Evolutionary conservation across 805 yeast species (phyloP), one percentile per base, ranked within the genome.

Genomic region (Ogataea wickerhamii): DNA sequence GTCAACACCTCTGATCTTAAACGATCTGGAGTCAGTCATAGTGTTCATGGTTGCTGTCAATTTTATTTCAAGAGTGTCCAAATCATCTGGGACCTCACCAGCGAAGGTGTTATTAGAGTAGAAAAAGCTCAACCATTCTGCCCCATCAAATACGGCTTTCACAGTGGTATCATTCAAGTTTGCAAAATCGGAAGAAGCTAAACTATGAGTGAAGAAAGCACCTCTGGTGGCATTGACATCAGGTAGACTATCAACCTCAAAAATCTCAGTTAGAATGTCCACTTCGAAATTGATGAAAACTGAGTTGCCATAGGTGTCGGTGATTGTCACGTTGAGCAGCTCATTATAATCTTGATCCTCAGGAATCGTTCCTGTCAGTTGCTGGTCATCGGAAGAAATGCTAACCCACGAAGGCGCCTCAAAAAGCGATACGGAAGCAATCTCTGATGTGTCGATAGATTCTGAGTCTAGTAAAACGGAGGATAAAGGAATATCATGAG

Each of bases 151-250:
- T 3, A 61, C 53, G 4, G 76, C 76, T 2, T 68, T 49, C 5
- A 84, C 60, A 17, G 64, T 58, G 2, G 88, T 77, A 13, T 63
- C 55, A 34, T 69, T 60, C 49, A 58, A 63, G 48, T 80, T 74
- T 2, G 83, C 74, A 55, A 85, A 80, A 48, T 71, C 73, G 4
- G 80, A 66, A 17, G 74, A 63, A 35, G 73, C 52, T 41, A 85
- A 65, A 43, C 70, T 64, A 53, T 79, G 80, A 49, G 68, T 63
- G 52, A 85, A 82, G 60, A 60, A 82, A 34, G 67, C 60, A 30
- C 80, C 84, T 39, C 72, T 67, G 1, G 91, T 82, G 6, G 87
- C 91, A 57, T 84, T 83, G 5, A 80, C 73, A 45, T 76, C 66
- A 8, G 78, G 70, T 37, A 83, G 61, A 1, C 67, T 52, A 31